These are phyloP conservation scores for Oemleria cerasiformis DNA, from an alignment of 306 rosid species.

Conservation along the genomic window DNA sequence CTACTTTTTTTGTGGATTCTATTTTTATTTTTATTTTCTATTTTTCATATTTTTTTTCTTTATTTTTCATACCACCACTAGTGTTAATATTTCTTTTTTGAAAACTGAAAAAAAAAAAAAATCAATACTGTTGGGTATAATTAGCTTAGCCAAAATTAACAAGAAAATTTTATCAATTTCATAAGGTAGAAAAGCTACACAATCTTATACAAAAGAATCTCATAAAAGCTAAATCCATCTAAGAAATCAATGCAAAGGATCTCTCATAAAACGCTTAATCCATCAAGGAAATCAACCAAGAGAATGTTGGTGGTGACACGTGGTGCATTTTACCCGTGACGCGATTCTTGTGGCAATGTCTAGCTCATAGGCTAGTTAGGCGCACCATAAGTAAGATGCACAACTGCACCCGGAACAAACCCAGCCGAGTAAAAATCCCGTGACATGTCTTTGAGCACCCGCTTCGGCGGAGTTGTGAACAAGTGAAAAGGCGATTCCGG, in stretches of 20 bases:
- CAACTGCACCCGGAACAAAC: conserved; percentile 2
- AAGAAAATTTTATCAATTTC: background rate
- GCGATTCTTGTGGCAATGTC: too few relatives aligned
- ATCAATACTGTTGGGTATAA: background rate
- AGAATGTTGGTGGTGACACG: background rate
- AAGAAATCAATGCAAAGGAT: too few relatives aligned
- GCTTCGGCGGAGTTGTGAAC: background rate
- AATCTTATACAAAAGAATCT: too few relatives aligned
- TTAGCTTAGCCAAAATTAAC: background rate
- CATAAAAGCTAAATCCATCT: too few relatives aligned
- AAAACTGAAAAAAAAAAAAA: too few relatives aligned
- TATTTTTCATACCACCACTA: too few relatives aligned
- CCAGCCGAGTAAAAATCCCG: background rate
- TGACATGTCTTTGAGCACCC: background rate
- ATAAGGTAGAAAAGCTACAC: too few relatives aligned
- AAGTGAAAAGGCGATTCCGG: background rate
- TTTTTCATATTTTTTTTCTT: too few relatives aligned
- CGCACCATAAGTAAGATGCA: background rate
- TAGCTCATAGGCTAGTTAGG: background rate
- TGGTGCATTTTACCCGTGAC: background rate
- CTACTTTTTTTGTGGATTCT: too few relatives aligned
- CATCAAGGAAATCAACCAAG: too few relatives aligned
- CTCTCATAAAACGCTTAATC: too few relatives aligned
- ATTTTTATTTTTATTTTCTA: too few relatives aligned
- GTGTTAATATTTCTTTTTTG: background rate